Conservation (phyloP, 352 stramenopile species). For the Aphanomyces cochlioides region DNA sequence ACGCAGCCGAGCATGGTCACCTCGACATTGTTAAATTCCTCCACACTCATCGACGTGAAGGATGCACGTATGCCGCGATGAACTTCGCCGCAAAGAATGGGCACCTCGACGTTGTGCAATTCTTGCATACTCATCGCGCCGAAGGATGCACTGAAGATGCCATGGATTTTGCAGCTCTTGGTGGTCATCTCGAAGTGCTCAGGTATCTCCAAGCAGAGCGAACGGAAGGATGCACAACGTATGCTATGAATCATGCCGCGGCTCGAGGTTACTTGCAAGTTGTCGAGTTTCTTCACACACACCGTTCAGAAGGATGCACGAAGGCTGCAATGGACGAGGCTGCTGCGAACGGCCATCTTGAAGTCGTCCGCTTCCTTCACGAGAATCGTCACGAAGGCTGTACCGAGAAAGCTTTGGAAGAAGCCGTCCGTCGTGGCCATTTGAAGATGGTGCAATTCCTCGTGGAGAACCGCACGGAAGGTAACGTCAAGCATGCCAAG, state of each 20-base stretch:
- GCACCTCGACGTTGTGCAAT: constrained; percentile 35
- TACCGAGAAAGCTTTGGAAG: constrained; percentile 22
- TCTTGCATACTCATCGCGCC: constrained; percentile 33
- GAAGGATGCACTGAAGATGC: constrained; percentile 31
- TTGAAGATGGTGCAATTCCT: constrained; percentile 20
- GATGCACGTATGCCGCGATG: constrained; percentile 36
- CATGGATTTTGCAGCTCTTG: constrained; percentile 33
- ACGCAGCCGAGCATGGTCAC: constrained; percentile 41
- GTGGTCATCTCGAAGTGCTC: constrained; percentile 27
- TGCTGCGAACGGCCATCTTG: constrained; percentile 36
- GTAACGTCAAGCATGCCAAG: constrained; percentile 23
- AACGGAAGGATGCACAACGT: constrained; percentile 29
- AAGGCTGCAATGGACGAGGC: constrained; percentile 38
- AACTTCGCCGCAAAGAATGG: constrained; percentile 45
- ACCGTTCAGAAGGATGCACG: constrained; percentile 27
- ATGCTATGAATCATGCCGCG: constrained; percentile 32
- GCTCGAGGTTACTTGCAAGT: constrained; percentile 36
- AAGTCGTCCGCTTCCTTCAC: constrained; percentile 39
- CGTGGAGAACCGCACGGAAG: constrained; percentile 21
- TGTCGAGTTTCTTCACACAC: constrained; percentile 35
- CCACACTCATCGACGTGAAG: constrained; percentile 34
- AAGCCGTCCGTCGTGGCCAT: constrained; percentile 10
- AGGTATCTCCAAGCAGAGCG: constrained; percentile 18
- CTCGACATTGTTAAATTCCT: constrained; percentile 44
- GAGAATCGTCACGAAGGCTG: constrained; percentile 29